Evolutionary conservation across 164 flowering plant genomes (phyloP).

Genomic region (Warburgia ugandensis): DNA sequence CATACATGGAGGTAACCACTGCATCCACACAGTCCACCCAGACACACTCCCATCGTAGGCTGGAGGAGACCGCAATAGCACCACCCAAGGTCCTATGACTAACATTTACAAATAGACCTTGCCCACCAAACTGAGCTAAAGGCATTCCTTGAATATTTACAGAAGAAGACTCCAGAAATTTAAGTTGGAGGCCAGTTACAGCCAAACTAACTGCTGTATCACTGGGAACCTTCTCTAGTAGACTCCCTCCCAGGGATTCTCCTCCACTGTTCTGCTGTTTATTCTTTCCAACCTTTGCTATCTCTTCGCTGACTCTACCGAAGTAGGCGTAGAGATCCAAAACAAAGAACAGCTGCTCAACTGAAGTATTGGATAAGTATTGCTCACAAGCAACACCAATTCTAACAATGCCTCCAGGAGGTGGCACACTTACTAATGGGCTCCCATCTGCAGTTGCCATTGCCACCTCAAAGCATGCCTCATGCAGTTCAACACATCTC

Average conservation of each 20-base stretch:
- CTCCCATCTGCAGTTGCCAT: conserved; percentile 92
- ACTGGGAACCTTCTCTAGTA: conserved; percentile 79
- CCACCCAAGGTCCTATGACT: conserved; percentile 90
- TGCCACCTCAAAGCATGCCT: conserved; percentile 71
- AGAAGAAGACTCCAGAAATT: conserved; percentile 65
- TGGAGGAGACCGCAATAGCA: conserved; percentile 78
- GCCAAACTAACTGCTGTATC: conserved; percentile 81
- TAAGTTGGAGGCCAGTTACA: conserved; percentile 59
- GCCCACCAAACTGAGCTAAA: conserved; percentile 71
- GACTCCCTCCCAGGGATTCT: conserved; percentile 26
- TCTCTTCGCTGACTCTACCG: conserved; percentile 69
- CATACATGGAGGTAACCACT: conserved; percentile 27
- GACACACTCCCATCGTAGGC: conserved; percentile 61
- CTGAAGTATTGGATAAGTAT: conserved; percentile 77
- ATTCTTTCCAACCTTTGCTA: conserved; percentile 48
- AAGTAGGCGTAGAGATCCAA: conserved; percentile 77
- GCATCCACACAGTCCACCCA: conserved; percentile 74
- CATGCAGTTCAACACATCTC: conserved; percentile 83
- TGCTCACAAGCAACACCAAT: conserved; percentile 70
- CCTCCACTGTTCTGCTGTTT: conserved; percentile 18
- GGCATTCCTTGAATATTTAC: conserved; percentile 49
- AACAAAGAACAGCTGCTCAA: conserved; percentile 85
- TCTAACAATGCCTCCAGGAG: conserved; percentile 92
- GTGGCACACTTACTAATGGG: conserved; percentile 65
- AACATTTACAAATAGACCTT: conserved; percentile 59